Conservation (phyloP, 2,329 filamentous ascomycete genomes). For the Clonostachys byssicola region DNA sequence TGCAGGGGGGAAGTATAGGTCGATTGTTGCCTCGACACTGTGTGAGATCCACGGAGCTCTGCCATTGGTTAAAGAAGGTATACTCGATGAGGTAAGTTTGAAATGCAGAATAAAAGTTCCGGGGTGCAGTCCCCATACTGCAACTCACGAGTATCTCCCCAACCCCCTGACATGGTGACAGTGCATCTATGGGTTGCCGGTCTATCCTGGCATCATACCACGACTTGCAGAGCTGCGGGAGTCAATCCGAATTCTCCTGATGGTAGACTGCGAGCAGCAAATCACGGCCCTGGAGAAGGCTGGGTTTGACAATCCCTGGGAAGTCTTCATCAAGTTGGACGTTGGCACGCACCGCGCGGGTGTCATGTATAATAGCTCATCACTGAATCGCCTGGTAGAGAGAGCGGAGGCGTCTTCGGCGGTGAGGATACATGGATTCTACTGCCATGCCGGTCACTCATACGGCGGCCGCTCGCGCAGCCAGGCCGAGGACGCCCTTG, state of each 20-base stretch:
- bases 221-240: conserved; percentile 18
- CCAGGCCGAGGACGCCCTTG: conserved; percentile 20
- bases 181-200: conserved; percentile 32
- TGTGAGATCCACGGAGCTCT: conserved; percentile 30
- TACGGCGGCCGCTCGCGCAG: conserved; percentile 21
- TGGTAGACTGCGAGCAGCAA: conserved; percentile 29
- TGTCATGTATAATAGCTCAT: conserved; percentile 14
- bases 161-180: conserved; percentile 1
- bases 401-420: conserved; percentile 16
- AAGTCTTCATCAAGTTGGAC: conserved; percentile 29
- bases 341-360: conserved; percentile 27
- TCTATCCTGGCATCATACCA: conserved; percentile 24
- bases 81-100: conserved; percentile 29
- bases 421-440: conserved; percentile 26
- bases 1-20: conserved; percentile 24
- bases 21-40: conserved; percentile 32
- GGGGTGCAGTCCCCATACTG: no score
- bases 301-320: conserved; percentile 15
- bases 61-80: conserved; percentile 29
- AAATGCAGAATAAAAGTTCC: not conserved
- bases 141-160: no score
- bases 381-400: conserved; percentile 16
- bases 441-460: conserved; percentile 30
- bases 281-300: conserved; percentile 18
- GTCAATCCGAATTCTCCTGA: conserved; percentile 23